Conservation (phyloP, 495 filamentous ascomycete genomes). For the Pyronema omphalodes region DNA sequence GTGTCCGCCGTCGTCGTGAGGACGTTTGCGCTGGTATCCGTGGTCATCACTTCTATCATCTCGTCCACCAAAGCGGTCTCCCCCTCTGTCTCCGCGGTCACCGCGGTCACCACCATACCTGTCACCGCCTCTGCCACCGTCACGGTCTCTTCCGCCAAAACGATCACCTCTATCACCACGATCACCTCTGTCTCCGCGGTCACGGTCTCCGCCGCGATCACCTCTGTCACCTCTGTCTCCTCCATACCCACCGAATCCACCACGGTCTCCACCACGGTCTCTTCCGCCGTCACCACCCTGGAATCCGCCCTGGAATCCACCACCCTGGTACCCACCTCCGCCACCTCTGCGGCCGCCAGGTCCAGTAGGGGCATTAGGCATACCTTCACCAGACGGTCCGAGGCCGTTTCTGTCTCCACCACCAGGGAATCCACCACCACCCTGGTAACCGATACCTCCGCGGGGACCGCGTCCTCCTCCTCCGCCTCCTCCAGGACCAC, state of each 20-base stretch:
- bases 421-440: constrained; percentile 27
- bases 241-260: constrained; percentile 27
- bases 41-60: constrained; percentile 12
- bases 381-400: constrained; percentile 23
- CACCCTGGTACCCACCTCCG: constrained; percentile 20
- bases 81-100: constrained; percentile 9
- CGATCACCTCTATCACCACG: constrained; percentile 6
- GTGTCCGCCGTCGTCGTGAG: constrained; percentile 19
- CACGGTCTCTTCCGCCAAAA: background rate
- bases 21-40: constrained; percentile 21
- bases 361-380: constrained; percentile 24
- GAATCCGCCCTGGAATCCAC: constrained; percentile 28
- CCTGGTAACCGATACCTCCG: constrained; percentile 22
- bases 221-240: constrained; percentile 42
- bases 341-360: constrained; percentile 25
- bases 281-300: constrained; percentile 29
- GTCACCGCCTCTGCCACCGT: constrained; percentile 14
- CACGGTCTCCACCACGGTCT: constrained; percentile 31
- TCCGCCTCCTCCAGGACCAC: constrained; percentile 27
- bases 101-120: constrained; percentile 14
- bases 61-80: constrained; percentile 12
- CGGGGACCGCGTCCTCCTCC: constrained; percentile 26
- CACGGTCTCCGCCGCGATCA: constrained; percentile 11
- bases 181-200: constrained; percentile 28
- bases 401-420: constrained; percentile 27